phyloP scores from a whole-genome alignment of 1,284 basidiomycete species.

The Xerocomus alliaceus region DNA sequence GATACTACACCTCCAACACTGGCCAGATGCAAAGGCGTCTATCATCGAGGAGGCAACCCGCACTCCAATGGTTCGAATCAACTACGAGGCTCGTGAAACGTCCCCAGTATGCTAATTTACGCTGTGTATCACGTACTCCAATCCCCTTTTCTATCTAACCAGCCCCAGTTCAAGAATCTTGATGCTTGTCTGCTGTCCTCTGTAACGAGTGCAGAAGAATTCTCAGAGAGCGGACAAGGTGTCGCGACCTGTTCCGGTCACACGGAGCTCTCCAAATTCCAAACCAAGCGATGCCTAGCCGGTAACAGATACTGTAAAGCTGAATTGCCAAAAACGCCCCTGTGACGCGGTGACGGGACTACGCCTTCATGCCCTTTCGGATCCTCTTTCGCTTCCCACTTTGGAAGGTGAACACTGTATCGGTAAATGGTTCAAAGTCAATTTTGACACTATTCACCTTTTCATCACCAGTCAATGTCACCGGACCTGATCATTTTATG shows the following conservation, averaged over 20 bases:
- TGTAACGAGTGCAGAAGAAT: background rate
- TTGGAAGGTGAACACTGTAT: conserved; percentile 18
- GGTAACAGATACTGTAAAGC: conserved; percentile 22
- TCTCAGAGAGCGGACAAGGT: background rate
- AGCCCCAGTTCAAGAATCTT: no score
- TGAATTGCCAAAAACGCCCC: conserved; percentile 35
- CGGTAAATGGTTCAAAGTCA: conserved; percentile 36
- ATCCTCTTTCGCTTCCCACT: conserved; percentile 32
- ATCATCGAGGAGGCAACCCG: no score
- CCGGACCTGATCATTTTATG: conserved; percentile 16
- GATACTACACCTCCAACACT: no score
- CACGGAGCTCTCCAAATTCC: background rate
- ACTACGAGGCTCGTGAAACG: no score
- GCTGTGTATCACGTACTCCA: no score
- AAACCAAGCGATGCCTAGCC: conserved; percentile 46
- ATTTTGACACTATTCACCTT: conserved; percentile 31
- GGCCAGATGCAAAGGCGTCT: no score
- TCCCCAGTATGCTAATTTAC: no score
- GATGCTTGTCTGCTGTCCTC: conserved; percentile 12
- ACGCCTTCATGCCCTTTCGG: conserved; percentile 35
- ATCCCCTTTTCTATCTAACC: no score
- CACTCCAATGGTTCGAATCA: no score
- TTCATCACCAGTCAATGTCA: conserved; percentile 22
- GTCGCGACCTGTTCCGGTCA: background rate
- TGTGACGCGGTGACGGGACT: conserved; percentile 21